Conservation (phyloP, 2,329 filamentous ascomycete genomes). For the Trichoderma koningii region DNA sequence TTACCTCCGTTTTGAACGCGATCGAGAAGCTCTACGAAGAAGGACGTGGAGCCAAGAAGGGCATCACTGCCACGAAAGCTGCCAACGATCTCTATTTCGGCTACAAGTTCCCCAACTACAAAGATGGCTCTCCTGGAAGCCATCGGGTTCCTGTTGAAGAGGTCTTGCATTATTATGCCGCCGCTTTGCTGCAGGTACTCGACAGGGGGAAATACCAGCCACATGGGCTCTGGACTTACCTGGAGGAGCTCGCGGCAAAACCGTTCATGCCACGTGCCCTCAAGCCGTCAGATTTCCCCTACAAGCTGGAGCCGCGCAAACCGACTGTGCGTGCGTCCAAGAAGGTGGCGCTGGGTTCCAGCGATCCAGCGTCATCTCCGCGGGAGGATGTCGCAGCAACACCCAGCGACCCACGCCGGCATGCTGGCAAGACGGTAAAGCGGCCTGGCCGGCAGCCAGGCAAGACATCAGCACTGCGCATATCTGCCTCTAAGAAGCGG, state of each 20-base stretch:
- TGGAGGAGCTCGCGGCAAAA: conserved; percentile 37
- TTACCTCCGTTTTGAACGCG: conserved; percentile 36
- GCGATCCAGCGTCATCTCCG: conserved; percentile 1
- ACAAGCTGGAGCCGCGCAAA: conserved; percentile 34
- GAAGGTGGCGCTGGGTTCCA: neutral
- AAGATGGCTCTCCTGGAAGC: conserved; percentile 34
- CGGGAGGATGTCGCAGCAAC: conserved; percentile 32
- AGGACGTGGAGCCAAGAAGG: conserved; percentile 29
- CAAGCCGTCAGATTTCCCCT: conserved; percentile 37
- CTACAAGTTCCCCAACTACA: conserved; percentile 39
- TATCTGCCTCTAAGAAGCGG: conserved; percentile 49
- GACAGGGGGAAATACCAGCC: conserved; percentile 39
- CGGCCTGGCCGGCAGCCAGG: conserved; percentile 44
- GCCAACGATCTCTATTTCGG: conserved; percentile 40
- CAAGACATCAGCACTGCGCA: conserved; percentile 50
- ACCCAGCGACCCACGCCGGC: conserved; percentile 33
- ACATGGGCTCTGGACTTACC: conserved; percentile 40
- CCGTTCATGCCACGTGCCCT: conserved; percentile 37
- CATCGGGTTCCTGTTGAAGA: conserved; percentile 48
- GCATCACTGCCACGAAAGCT: conserved; percentile 31
- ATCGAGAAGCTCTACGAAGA: conserved; percentile 32
- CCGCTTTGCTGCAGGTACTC: conserved; percentile 43
- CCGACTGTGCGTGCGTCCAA: conserved; percentile 22
- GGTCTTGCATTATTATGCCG: conserved; percentile 49
- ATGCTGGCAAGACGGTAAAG: conserved; percentile 37